A percentile compares a stretch with the other conserved stretches of the same genome.
These are phyloP conservation scores for Astrephomene gubernaculifera DNA, from an alignment of 139 green algal species.

Conservation along the genomic window DNA sequence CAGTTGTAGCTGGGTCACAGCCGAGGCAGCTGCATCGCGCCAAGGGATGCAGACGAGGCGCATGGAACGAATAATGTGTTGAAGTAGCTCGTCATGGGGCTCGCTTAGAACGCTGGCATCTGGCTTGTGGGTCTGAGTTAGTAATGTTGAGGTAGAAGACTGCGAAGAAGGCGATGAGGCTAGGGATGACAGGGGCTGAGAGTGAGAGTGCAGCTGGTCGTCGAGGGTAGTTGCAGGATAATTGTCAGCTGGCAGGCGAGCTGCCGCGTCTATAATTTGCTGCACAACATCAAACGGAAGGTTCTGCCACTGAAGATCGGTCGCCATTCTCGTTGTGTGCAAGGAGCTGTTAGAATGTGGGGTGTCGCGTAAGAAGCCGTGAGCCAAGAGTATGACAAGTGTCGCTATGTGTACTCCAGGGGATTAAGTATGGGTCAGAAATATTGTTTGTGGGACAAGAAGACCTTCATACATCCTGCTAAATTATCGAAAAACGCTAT, in stretches of 20 bases:
- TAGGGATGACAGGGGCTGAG: background rate
- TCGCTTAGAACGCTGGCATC: background rate
- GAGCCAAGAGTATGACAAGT: background rate
- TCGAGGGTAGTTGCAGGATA: background rate
- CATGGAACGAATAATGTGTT: background rate
- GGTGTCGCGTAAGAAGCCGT: background rate
- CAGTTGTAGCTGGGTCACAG: constrained; percentile 1
- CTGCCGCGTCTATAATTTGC: background rate
- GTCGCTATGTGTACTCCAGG: background rate
- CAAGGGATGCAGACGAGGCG: background rate
- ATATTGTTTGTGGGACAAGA: background rate
- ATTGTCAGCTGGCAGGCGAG: background rate
- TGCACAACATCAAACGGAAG: background rate
- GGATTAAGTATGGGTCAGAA: background rate
- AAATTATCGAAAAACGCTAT: background rate
- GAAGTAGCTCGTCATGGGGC: background rate
- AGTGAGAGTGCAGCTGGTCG: background rate
- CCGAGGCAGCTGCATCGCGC: background rate
- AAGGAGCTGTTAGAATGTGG: too few species aligned
- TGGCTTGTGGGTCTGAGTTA: background rate
- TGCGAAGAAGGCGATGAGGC: background rate
- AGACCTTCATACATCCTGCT: background rate
- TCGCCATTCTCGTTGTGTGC: background rate
- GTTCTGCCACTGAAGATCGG: background rate
- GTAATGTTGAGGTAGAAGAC: background rate